Conservation (phyloP, 805 yeast species). For the Candida vaughaniae region DNA sequence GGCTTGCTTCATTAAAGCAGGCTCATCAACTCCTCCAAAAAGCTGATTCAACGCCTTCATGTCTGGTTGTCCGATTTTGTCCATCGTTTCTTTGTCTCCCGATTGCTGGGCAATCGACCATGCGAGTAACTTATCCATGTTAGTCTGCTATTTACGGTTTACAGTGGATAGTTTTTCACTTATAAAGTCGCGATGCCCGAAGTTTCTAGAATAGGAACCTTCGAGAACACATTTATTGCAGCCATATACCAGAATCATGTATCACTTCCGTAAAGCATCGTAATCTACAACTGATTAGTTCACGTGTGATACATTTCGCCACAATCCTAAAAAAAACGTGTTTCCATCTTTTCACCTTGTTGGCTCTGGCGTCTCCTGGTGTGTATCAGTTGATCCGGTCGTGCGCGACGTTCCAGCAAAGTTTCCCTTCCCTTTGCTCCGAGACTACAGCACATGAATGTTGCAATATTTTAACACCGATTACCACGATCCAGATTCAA, state of each 20-base stretch:
- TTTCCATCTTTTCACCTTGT: no score
- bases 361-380: no score
- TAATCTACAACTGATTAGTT: no score
- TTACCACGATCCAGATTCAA: no score
- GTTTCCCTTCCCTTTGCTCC: not conserved
- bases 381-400: not conserved
- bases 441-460: not conserved
- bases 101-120: slow-evolving; percentile 87
- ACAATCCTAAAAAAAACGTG: no score
- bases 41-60: slow-evolving; percentile 77
- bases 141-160: not conserved
- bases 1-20: slow-evolving; percentile 80
- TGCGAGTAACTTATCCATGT: slow-evolving; percentile 85
- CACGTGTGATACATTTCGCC: no score
- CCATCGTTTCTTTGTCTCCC: slow-evolving; percentile 67
- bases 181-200: slow-evolving; percentile 6
- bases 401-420: not conserved
- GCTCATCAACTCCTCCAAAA: slow-evolving; percentile 82
- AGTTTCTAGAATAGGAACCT: slow-evolving; percentile 1
- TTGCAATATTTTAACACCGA: not conserved
- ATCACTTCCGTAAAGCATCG: no score
- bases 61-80: slow-evolving; percentile 67
- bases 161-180: not conserved
- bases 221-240: slow-evolving; percentile 1
- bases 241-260: no score